Conservation (phyloP, 1,284 basidiomycete species). For the Melampsora abietis-canadensis region DNA sequence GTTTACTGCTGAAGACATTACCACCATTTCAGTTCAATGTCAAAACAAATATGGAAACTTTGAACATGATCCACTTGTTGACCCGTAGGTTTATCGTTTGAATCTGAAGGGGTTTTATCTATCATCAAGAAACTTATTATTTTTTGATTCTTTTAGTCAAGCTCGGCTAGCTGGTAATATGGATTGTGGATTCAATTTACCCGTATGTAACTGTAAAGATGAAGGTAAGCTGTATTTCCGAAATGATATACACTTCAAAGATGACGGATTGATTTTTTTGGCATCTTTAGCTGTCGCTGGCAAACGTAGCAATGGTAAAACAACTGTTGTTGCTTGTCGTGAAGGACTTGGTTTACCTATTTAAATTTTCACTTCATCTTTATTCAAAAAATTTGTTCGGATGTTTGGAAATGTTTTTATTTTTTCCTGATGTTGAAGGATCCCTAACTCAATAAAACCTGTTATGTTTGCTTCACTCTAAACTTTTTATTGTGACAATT, state of each 20-base stretch:
- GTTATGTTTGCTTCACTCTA: no score
- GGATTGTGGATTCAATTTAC: constrained; percentile 27
- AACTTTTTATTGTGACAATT: no score
- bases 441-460: no score
- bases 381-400: neutral
- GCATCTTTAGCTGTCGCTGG: neutral
- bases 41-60: constrained; percentile 35
- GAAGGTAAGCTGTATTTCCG: neutral
- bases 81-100: neutral
- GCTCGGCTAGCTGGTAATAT: neutral
- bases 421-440: no score
- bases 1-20: constrained; percentile 15
- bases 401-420: no score
- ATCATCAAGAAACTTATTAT: neutral
- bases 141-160: neutral
- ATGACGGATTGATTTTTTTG: neutral
- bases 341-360: constrained; percentile 30
- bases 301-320: constrained; percentile 17
- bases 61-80: constrained; percentile 32
- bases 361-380: neutral
- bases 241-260: neutral
- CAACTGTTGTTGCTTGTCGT: constrained; percentile 26
- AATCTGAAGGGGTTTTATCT: neutral
- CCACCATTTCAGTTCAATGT: constrained; percentile 17
- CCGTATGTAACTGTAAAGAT: constrained; percentile 17